Percentiles rank a stretch among this genome's conserved stretches.
These are phyloP conservation scores for Syzygium aqueum DNA, from an alignment of 345 rosid genomes.

Conservation along the genomic window DNA sequence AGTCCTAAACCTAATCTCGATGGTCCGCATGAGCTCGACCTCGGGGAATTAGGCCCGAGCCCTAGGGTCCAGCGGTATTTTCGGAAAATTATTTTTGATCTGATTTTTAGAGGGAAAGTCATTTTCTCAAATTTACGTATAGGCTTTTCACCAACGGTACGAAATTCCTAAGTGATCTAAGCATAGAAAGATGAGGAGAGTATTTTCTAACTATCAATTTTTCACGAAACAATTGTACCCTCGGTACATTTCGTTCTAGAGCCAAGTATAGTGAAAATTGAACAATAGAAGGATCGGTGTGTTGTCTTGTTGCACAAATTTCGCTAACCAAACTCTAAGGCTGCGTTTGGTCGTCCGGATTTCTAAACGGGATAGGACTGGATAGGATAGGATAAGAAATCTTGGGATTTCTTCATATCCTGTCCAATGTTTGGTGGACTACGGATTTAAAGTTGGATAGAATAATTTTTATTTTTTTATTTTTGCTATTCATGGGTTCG, in stretches of 20 bases:
- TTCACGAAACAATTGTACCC: neutral
- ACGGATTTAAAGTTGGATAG: too few species aligned
- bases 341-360: too few species aligned
- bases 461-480: too few species aligned
- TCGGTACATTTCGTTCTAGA: neutral
- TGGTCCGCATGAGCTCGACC: neutral
- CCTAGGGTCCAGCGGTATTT: neutral
- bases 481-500: too few species aligned
- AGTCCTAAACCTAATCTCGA: neutral
- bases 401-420: too few species aligned
- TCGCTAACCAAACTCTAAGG: neutral
- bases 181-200: neutral
- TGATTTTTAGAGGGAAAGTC: neutral
- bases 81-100: neutral
- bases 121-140: neutral
- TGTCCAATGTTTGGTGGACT: too few species aligned
- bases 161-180: neutral
- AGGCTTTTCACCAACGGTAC: neutral
- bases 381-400: too few species aligned
- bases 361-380: too few species aligned
- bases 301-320: neutral
- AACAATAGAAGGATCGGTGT: neutral
- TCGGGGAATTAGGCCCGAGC: neutral
- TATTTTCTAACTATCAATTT: neutral
- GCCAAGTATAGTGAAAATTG: neutral